These are phyloP conservation scores for Puccinia coronata DNA, from an alignment of 1,284 basidiomycete species.

Conservation along the genomic window DNA sequence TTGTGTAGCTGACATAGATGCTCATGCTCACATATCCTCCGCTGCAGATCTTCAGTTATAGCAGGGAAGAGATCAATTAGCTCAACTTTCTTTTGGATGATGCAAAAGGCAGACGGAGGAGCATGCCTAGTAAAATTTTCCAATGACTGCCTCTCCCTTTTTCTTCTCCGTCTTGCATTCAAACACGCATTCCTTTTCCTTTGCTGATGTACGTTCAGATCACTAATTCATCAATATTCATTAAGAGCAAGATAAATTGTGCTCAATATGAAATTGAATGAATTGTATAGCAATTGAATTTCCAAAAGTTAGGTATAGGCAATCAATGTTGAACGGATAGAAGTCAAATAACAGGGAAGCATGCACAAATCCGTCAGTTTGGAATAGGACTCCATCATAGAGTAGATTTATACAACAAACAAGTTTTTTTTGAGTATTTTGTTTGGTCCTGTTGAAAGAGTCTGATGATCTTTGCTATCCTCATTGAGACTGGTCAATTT, in stretches of 20 bases:
- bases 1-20: not conserved
- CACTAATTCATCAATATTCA: not conserved
- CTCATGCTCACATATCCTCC: not conserved
- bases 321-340: too few species aligned
- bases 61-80: not conserved
- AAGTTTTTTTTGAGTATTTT: not conserved
- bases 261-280: too few species aligned
- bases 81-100: too few species aligned
- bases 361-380: too few species aligned
- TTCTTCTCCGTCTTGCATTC: not conserved
- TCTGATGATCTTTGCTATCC: not conserved
- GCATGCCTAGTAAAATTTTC: not conserved
- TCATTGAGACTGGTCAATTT: not conserved
- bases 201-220: not conserved
- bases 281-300: too few species aligned
- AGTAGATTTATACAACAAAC: not conserved
- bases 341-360: too few species aligned
- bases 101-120: not conserved
- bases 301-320: too few species aligned
- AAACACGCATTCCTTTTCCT: not conserved
- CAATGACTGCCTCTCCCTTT: not conserved
- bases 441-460: not conserved
- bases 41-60: not conserved
- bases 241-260: too few species aligned
- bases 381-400: too few species aligned